These are phyloP conservation scores for Trichoderma koningiopsis DNA, from an alignment of 2,329 filamentous ascomycete genomes.

Conservation along the genomic window DNA sequence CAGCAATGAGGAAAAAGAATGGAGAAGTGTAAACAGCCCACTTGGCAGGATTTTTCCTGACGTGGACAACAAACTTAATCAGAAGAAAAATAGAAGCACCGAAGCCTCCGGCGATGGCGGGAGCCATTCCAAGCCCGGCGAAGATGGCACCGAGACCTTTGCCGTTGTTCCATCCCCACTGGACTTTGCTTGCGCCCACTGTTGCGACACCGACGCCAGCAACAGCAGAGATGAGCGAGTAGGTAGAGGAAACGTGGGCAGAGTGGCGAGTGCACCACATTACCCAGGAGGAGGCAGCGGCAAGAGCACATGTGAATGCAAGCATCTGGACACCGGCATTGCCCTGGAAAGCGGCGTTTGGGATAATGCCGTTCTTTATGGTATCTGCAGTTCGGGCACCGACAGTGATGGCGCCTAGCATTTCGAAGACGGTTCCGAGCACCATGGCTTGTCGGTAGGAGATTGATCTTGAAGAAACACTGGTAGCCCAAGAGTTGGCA, in stretches of 20 bases:
- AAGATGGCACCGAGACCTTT: constrained; percentile 73
- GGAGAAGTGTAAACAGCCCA: constrained; percentile 75
- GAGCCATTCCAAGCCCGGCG: constrained; percentile 71
- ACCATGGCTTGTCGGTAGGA: constrained; percentile 69
- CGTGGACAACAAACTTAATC: constrained; percentile 65
- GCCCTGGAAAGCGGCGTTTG: constrained; percentile 55
- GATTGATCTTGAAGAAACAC: constrained; percentile 74
- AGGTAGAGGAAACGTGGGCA: constrained; percentile 70
- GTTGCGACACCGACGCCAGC: constrained; percentile 68
- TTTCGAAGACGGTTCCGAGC: constrained; percentile 65
- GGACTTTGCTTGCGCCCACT: constrained; percentile 59
- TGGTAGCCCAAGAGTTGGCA: constrained; percentile 80
- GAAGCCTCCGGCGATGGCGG: constrained; percentile 65
- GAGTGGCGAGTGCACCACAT: constrained; percentile 77
- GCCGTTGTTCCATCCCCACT: constrained; percentile 71
- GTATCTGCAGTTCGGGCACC: constrained; percentile 70
- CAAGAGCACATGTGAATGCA: constrained; percentile 64
- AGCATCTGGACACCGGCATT: constrained; percentile 69
- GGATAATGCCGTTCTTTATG: constrained; percentile 77
- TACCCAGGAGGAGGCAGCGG: constrained; percentile 68
- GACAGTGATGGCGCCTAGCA: constrained; percentile 65
- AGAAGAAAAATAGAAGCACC: constrained; percentile 69
- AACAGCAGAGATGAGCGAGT: constrained; percentile 68
- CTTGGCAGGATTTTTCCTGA: constrained; percentile 69
- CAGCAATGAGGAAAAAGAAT: constrained; percentile 76